These are phyloP conservation scores for Biancaea sappan DNA, from an alignment of 306 rosid species.

Conservation along the genomic window DNA sequence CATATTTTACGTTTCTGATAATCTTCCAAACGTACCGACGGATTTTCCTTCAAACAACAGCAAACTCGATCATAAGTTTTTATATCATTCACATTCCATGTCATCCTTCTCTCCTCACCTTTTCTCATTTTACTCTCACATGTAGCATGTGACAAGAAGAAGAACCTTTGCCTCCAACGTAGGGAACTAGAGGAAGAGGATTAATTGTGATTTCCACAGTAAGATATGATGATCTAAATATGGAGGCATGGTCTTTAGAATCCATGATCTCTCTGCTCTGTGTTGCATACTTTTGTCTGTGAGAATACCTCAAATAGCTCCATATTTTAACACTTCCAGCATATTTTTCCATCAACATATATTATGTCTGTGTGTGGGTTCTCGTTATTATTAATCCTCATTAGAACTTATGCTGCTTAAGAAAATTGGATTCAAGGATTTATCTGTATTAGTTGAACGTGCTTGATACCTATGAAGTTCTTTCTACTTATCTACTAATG, in stretches of 20 bases:
- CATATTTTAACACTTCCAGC: slow-evolving; percentile 3
- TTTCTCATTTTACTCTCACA: neutral
- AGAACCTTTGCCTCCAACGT: slow-evolving; percentile 22
- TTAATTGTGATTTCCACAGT: too few relatives aligned
- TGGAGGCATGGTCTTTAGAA: slow-evolving; percentile 10
- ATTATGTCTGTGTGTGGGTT: too few relatives aligned
- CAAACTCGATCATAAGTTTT: neutral
- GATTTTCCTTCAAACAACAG: too few relatives aligned
- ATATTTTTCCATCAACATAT: slow-evolving; percentile 14
- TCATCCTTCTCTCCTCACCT: neutral
- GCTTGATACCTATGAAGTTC: slow-evolving; percentile 20
- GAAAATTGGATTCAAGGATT: slow-evolving; percentile 11
- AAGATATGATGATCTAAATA: neutral
- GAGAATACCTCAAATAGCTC: slow-evolving; percentile 11
- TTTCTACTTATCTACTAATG: neutral
- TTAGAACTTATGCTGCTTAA: slow-evolving; percentile 16
- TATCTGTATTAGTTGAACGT: slow-evolving; percentile 1
- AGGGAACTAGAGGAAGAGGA: too few relatives aligned
- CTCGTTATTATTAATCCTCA: slow-evolving; percentile 6
- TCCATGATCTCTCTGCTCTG: slow-evolving; percentile 23
- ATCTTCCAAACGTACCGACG: neutral
- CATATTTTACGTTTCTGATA: slow-evolving; percentile 7
- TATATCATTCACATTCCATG: too few relatives aligned
- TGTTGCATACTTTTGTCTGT: slow-evolving; percentile 9
- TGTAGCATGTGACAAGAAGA: neutral